Evolutionary conservation across 2,329 filamentous ascomycete genomes (phyloP), one percentile per base, ranked within the genome.

Genomic region (Phyllosticta paracitricarpa): DNA sequence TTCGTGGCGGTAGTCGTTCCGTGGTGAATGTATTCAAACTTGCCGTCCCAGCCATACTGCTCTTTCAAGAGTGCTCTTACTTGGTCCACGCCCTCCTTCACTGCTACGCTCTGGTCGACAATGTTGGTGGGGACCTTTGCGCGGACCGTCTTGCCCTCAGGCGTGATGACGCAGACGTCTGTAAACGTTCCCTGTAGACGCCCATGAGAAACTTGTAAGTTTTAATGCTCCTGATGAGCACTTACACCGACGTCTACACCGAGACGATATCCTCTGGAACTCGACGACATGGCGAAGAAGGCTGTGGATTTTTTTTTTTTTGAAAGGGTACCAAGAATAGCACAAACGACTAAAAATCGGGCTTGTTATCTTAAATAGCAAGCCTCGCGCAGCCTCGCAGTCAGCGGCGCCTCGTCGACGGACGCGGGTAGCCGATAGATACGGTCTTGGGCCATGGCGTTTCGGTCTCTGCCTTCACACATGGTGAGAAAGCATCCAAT

Each of bases 1-100:
- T 80, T 81, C 1, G 78, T 81, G 2, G 75, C 78, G 10, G 76
- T 77, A 1, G 78, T 80, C 0, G 78, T 80, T 8, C 78, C 78
- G 65, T 81, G 78, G 57, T 81, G 78, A 56, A 81, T 77, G 64
- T 76, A 78, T 24, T 76, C 72, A 63, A 80, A 79, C 54, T 72
- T 73, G n/a, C 76, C 77, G 1, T 73, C 68, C 76, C 75, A 79
- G 63, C 65, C 63, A 63, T 74, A 75, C 22, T 71, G 68, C 2
- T 73, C 68, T 57, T 75, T 69, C 3, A 80, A 65, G 8, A 73
- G 68, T 26, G 70, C 67, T 24, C 75, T 73, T 2, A 73, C 76
- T 63, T 79, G 77, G 1, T 66, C 59, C 56, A 80, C 78, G 19
- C 77, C 78, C 35, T 79, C 68, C 51, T 76, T 73, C 59, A 80